phyloP scores from a whole-genome alignment of 768 basidiomycete genomes.

The Glaciozyma antarctica region DNA sequence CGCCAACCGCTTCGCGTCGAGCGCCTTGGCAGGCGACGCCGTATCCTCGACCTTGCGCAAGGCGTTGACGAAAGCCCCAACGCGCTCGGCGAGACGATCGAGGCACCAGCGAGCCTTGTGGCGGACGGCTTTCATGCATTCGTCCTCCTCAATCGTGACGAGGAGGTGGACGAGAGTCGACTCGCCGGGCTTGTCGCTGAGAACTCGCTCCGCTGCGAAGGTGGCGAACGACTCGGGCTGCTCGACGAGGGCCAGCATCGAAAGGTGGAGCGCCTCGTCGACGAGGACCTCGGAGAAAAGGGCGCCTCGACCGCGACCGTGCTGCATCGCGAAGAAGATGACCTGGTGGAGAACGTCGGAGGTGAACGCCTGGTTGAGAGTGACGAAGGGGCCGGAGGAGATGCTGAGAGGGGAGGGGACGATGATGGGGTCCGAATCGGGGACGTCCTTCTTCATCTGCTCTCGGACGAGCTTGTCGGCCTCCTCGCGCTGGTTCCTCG shows the following conservation, averaged over 20 bases:
- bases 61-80: neutral
- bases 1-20: conserved; percentile 64
- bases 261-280: conserved; percentile 75
- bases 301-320: conserved; percentile 36
- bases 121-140: conserved; percentile 58
- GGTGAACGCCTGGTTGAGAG: conserved; percentile 56
- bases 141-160: conserved; percentile 66
- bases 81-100: conserved; percentile 20
- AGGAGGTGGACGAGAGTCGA: conserved; percentile 55
- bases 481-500: conserved; percentile 83
- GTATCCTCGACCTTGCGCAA: conserved; percentile 23
- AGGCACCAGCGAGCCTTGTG: conserved; percentile 69
- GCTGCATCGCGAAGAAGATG: conserved; percentile 70
- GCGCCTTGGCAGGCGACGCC: conserved; percentile 41
- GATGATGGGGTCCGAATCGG: conserved; percentile 56
- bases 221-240: conserved; percentile 54
- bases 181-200: conserved; percentile 43
- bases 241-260: conserved; percentile 75
- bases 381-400: conserved; percentile 56
- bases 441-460: conserved; percentile 54
- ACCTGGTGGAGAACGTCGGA: conserved; percentile 66
- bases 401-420: conserved; percentile 63
- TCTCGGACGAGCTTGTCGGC: conserved; percentile 66
- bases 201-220: conserved; percentile 50
- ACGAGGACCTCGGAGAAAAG: conserved; percentile 61